Conservation (phyloP, 495 filamentous ascomycete species). For the Choiromyces venosus region DNA sequence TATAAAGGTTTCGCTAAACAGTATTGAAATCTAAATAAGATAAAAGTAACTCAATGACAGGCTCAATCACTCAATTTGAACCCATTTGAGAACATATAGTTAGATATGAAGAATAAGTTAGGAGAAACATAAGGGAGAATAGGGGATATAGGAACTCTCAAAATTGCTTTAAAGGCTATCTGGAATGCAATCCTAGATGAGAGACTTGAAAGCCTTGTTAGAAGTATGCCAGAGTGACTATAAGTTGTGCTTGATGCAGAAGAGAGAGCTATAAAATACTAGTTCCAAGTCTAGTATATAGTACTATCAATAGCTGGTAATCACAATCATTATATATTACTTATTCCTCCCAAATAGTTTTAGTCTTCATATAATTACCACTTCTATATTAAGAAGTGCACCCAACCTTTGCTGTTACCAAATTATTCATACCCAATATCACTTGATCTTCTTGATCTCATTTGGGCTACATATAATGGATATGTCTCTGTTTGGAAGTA, state of each 20-base stretch:
- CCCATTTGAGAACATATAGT: conserved; percentile 10
- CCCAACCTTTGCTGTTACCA: too few relatives aligned
- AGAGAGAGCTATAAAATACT: neutral
- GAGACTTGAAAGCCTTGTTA: conserved; percentile 4
- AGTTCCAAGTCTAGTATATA: neutral
- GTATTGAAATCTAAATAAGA: conserved; percentile 5
- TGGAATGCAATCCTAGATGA: conserved; percentile 3
- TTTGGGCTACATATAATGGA: too few relatives aligned
- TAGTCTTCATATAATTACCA: too few relatives aligned
- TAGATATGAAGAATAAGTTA: conserved; percentile 8
- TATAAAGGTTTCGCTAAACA: conserved; percentile 14
- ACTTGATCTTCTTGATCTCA: too few relatives aligned
- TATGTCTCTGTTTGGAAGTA: too few relatives aligned
- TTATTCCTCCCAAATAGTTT: too few relatives aligned
- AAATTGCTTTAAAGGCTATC: neutral
- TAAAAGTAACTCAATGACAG: conserved; percentile 7
- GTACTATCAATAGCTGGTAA: too few relatives aligned
- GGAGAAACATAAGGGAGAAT: neutral
- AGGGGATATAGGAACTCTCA: neutral
- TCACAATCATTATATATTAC: too few relatives aligned
- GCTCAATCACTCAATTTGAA: conserved; percentile 25
- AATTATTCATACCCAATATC: too few relatives aligned
- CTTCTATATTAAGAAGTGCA: too few relatives aligned
- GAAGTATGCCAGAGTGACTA: conserved; percentile 13
- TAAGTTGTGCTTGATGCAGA: conserved; percentile 11